Base-by-base conservation (phyloP, 345 rosid species). In the Ceriops zippeliana region DNA sequence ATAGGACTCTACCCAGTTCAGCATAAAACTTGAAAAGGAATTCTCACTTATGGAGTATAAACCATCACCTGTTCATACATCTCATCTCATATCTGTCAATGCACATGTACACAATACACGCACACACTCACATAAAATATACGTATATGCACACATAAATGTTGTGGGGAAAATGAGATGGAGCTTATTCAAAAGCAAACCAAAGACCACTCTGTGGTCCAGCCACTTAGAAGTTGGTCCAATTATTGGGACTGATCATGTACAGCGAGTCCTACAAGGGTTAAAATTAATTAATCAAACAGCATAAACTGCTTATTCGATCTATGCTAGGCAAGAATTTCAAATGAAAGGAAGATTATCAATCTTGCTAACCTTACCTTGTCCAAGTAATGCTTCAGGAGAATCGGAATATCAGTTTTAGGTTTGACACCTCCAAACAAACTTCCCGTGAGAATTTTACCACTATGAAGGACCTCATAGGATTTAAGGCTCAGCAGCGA, bases 401-500 rank as follows among this genome's bases (percentile, higher is more conserved):
- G 90, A 74, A 86, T 54, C n/a, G 96, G 96, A 72, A 93, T 77
- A 63, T 90, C 92, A 5, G 92, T 76, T 79, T 89, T 93, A 47
- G 98, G 78, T 81, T 93, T 93, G 61, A 90, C 71, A 54, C 98
- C 89, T 69, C 98, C 98, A 74, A 86, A 87, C 78, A 90, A 70
- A 1, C 87, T 71, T 57, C 96, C 98, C 49, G 62, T 74, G 16
- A 93, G 68, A 73, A 61, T 79, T 80, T 85, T 90, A 42, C 90
- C 90, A 0, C 58, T 62, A 35, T 77, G 84, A 76, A 93, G 91
- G 64, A 90, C 84, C 6, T 93, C 91, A 4, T 0, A 35, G 30
- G 90, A 86, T 70, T 69, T 60, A 30, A 93, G 61, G 66, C 51
- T 82, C 63, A 90, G 51, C 37, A 72, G 71, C 19, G 93, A 75